These are phyloP conservation scores for Talaromyces sp. DNA, from an alignment of 2,329 filamentous ascomycete genomes.

Conservation along the genomic window DNA sequence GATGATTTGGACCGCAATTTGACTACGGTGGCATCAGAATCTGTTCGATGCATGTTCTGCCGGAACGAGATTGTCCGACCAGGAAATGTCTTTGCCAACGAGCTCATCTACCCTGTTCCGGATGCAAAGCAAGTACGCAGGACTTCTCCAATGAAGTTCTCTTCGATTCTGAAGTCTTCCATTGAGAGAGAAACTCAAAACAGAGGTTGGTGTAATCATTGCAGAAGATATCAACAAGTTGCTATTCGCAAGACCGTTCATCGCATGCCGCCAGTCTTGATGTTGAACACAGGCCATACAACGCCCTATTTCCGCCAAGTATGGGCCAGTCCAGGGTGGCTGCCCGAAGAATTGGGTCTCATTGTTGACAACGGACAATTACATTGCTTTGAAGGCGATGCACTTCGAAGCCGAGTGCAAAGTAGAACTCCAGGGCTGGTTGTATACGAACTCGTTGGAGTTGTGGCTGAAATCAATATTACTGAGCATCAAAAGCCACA, in stretches of 20 bases:
- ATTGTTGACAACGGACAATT: conserved; percentile 89
- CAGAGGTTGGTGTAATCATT: conserved; percentile 89
- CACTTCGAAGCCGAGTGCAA: conserved; percentile 75
- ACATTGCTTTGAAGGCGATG: conserved; percentile 90
- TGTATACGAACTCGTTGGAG: conserved; percentile 86
- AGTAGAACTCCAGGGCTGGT: conserved; percentile 75
- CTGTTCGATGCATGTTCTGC: conserved; percentile 81
- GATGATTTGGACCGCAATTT: conserved; percentile 67
- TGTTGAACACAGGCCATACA: conserved; percentile 77
- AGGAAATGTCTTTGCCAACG: conserved; percentile 76
- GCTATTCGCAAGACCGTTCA: conserved; percentile 81
- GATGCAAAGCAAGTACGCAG: conserved; percentile 51
- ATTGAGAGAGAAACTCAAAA: conserved; percentile 86
- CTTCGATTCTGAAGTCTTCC: conserved; percentile 85
- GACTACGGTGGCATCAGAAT: conserved; percentile 42
- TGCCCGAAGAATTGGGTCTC: conserved; percentile 91
- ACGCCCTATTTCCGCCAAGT: conserved; percentile 65
- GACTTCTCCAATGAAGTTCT: conserved; percentile 62
- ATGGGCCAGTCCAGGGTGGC: conserved; percentile 86
- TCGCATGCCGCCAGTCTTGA: conserved; percentile 76
- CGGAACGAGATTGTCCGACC: conserved; percentile 78
- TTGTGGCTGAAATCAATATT: conserved; percentile 85
- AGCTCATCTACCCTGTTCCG: conserved; percentile 71
- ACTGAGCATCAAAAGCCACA: conserved; percentile 83
- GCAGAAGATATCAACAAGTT: conserved; percentile 84